A percentile compares a stretch with the other conserved stretches of the same genome.
Evolutionary conservation across 2,329 filamentous ascomycete genomes (phyloP).

Genomic region (Beauveria medogensis): DNA sequence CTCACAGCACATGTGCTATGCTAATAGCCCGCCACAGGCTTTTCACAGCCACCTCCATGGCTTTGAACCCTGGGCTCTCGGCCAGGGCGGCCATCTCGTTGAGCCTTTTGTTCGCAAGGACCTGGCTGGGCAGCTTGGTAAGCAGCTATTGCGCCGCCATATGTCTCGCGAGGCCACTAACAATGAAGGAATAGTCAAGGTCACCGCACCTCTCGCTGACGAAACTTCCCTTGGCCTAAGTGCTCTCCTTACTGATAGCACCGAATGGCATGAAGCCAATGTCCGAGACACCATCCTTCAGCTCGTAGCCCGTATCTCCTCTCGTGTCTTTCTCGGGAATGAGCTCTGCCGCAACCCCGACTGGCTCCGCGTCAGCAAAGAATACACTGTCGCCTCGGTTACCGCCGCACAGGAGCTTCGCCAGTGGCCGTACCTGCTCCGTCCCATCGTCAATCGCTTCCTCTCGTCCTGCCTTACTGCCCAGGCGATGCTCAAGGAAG

Average conservation of each 20-base stretch:
- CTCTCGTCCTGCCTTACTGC: constrained; percentile 30
- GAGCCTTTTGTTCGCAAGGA: constrained; percentile 14
- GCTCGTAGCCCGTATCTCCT: constrained; percentile 18
- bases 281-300: constrained; percentile 11
- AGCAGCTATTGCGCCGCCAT: not conserved
- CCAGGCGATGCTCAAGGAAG: constrained; percentile 8
- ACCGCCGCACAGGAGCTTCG: constrained; percentile 22
- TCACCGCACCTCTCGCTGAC: constrained; percentile 9
- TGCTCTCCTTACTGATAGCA: constrained; percentile 5
- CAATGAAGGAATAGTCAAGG: not conserved
- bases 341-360: constrained; percentile 32
- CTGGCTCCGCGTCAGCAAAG: constrained; percentile 36
- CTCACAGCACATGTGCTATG: not conserved
- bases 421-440: constrained; percentile 34
- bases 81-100: constrained; percentile 6
- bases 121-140: constrained; percentile 15
- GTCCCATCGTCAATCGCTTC: constrained; percentile 38
- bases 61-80: constrained; percentile 12
- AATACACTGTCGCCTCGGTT: constrained; percentile 36
- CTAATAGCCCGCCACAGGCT: not conserved
- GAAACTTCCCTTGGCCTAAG: constrained; percentile 6
- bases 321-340: constrained; percentile 32
- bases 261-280: constrained; percentile 12
- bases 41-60: constrained; percentile 14
- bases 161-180: too few relatives aligned